Percentiles rank a stretch among this genome's conserved stretches.
Conservation (phyloP, 225 moss, liverwort and hornwort species). For the Polytrichum commune region DNA sequence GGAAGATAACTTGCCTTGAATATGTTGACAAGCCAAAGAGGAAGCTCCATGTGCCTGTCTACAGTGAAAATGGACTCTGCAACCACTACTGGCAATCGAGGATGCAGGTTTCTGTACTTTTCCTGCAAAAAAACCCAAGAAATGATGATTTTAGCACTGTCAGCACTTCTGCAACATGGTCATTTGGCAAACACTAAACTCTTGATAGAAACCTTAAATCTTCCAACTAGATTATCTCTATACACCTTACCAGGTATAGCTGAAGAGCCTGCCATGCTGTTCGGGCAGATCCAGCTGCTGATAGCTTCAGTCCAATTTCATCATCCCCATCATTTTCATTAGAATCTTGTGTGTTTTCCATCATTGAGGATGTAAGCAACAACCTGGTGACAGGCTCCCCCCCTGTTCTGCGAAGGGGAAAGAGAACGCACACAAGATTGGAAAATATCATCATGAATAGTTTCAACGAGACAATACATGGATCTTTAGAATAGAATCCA, state of each 20-base stretch:
- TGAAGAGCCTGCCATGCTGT: slow-evolving; percentile 78
- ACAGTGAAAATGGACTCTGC: slow-evolving; percentile 89
- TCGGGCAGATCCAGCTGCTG: slow-evolving; percentile 62
- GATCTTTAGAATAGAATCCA: too few relatives aligned
- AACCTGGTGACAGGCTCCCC: slow-evolving; percentile 40
- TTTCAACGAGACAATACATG: too few relatives aligned
- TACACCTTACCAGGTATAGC: slow-evolving; percentile 58
- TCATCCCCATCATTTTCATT: slow-evolving; percentile 31
- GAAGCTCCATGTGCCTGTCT: slow-evolving; percentile 94
- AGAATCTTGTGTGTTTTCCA: slow-evolving; percentile 33
- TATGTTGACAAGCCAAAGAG: slow-evolving; percentile 88
- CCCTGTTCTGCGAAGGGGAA: slow-evolving; percentile 25
- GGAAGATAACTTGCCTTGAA: slow-evolving; percentile 52
- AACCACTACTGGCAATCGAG: slow-evolving; percentile 75
- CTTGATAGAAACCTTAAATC: not conserved
- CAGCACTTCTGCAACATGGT: not conserved
- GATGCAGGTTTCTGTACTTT: slow-evolving; percentile 72
- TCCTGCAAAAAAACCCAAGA: slow-evolving; percentile 32
- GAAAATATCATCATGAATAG: too few relatives aligned
- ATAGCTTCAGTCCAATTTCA: slow-evolving; percentile 42
- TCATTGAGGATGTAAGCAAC: slow-evolving; percentile 39
- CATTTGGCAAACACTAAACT: not conserved
- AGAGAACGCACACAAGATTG: not conserved
- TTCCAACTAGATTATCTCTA: not conserved
- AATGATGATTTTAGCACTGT: not conserved